A percentile compares a stretch with the other conserved stretches of the same genome.
Evolutionary conservation across 108 stramenopile genomes (phyloP).

Genomic region (Cyclotella atomus): DNA sequence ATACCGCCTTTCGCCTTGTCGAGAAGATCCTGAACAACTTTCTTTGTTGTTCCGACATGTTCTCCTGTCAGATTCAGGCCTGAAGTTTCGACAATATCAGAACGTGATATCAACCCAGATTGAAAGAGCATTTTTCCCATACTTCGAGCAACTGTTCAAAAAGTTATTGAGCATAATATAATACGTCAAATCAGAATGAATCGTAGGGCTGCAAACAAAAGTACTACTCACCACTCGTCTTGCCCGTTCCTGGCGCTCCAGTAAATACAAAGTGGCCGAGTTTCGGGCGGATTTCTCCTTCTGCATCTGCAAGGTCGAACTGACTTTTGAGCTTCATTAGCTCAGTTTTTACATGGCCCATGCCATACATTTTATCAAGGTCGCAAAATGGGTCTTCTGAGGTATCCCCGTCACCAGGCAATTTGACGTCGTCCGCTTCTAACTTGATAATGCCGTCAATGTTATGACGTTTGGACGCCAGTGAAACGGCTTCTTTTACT

Average conservation of each 20-base stretch:
- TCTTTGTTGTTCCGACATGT: slow-evolving; percentile 62
- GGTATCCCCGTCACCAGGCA: slow-evolving; percentile 18
- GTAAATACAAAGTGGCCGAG: slow-evolving; percentile 67
- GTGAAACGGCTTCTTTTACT: slow-evolving; percentile 29
- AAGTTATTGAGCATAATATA: too few species aligned
- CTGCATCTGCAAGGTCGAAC: slow-evolving; percentile 22
- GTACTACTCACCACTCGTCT: slow-evolving; percentile 51
- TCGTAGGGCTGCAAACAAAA: too few species aligned
- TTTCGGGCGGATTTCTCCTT: slow-evolving; percentile 32
- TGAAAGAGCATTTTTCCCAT: slow-evolving; percentile 66
- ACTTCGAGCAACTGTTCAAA: slow-evolving; percentile 62
- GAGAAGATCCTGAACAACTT: slow-evolving; percentile 53
- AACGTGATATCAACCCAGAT: slow-evolving; percentile 57
- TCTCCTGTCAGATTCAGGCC: slow-evolving; percentile 67
- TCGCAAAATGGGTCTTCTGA: slow-evolving; percentile 30
- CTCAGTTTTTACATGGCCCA: slow-evolving; percentile 44
- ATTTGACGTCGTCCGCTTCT: slow-evolving; percentile 41
- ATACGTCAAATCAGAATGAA: too few species aligned
- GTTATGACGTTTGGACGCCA: slow-evolving; percentile 17
- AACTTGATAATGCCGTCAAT: slow-evolving; percentile 14
- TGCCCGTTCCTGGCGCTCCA: slow-evolving; percentile 91
- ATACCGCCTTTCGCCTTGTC: slow-evolving; percentile 77
- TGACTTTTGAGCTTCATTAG: slow-evolving; percentile 38
- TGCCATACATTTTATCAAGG: slow-evolving; percentile 37
- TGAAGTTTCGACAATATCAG: slow-evolving; percentile 57